phyloP scores from a whole-genome alignment of 306 rosid genomes.

The Vigna hirtella region DNA sequence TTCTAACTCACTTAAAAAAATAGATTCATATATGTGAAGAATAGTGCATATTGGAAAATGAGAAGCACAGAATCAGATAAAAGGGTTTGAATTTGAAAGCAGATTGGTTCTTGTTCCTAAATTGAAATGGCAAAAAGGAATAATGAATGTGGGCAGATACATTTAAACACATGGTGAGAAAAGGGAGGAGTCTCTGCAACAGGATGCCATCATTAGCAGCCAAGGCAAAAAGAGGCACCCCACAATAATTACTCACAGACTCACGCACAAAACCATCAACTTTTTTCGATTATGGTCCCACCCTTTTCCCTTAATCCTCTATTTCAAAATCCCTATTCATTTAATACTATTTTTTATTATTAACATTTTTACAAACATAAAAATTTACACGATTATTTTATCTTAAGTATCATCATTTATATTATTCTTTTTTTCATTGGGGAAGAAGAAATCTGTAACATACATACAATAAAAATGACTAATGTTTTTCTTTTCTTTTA shows the following conservation, averaged over 20 bases:
- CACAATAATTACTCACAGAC: background rate
- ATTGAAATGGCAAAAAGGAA: background rate
- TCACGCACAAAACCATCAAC: background rate
- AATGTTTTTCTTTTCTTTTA: no score
- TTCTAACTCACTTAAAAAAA: background rate
- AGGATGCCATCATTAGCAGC: slow-evolving; percentile 2
- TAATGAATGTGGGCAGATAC: slow-evolving; percentile 29
- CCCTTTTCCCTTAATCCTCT: background rate
- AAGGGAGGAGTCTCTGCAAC: background rate
- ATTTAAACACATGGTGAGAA: slow-evolving; percentile 36
- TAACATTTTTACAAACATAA: no score
- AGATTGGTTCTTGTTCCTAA: background rate
- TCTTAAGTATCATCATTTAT: no score
- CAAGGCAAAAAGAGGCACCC: background rate
- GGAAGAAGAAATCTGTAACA: no score
- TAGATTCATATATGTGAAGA: background rate
- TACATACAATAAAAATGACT: no score
- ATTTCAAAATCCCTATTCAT: background rate
- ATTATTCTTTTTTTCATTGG: no score
- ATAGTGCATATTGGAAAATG: background rate
- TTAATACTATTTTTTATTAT: no score
- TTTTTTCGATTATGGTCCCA: slow-evolving; percentile 10
- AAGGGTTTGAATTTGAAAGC: background rate
- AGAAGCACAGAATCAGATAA: background rate
- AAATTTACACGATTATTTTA: no score